Conservation (phyloP, 768 basidiomycete species). For the Hypholoma sublateritium region DNA sequence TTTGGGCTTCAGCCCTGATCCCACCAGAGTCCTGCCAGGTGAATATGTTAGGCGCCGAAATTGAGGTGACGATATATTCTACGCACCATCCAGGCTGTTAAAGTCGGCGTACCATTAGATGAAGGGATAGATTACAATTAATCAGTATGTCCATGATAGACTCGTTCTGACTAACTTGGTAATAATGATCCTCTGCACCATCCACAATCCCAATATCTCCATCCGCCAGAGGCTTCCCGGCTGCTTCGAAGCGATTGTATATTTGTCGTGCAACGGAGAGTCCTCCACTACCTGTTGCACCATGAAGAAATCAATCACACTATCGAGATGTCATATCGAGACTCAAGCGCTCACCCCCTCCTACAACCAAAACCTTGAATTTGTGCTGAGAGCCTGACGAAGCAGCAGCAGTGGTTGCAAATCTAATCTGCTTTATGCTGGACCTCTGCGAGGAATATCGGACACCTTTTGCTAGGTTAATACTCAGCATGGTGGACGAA, state of each 20-base stretch:
- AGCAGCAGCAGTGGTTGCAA: slow-evolving; percentile 39
- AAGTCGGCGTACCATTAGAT: background rate
- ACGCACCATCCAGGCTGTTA: slow-evolving; percentile 84
- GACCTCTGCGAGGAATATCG: slow-evolving; percentile 9
- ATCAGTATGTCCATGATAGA: background rate
- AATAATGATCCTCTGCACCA: slow-evolving; percentile 78
- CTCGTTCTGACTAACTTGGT: slow-evolving; percentile 52
- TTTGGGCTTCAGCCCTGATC: slow-evolving; percentile 80
- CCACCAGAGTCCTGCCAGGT: slow-evolving; percentile 79
- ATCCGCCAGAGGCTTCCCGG: slow-evolving; percentile 62
- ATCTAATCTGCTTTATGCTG: slow-evolving; percentile 17
- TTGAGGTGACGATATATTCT: background rate
- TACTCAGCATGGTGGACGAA: slow-evolving; percentile 12
- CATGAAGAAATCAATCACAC: slow-evolving; percentile 3
- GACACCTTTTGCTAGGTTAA: slow-evolving; percentile 12
- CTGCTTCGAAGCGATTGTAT: slow-evolving; percentile 71
- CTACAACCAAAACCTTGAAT: slow-evolving; percentile 84
- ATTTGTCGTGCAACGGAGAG: slow-evolving; percentile 86
- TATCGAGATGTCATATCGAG: background rate
- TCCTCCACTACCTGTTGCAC: slow-evolving; percentile 69
- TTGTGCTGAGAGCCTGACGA: slow-evolving; percentile 34
- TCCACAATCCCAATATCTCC: slow-evolving; percentile 90
- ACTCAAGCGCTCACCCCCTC: slow-evolving; percentile 62
- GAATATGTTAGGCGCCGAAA: background rate
- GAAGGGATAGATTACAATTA: background rate